These are phyloP conservation scores for Brassica hybrid DNA, from an alignment of 441 rosid species.

Conservation along the genomic window DNA sequence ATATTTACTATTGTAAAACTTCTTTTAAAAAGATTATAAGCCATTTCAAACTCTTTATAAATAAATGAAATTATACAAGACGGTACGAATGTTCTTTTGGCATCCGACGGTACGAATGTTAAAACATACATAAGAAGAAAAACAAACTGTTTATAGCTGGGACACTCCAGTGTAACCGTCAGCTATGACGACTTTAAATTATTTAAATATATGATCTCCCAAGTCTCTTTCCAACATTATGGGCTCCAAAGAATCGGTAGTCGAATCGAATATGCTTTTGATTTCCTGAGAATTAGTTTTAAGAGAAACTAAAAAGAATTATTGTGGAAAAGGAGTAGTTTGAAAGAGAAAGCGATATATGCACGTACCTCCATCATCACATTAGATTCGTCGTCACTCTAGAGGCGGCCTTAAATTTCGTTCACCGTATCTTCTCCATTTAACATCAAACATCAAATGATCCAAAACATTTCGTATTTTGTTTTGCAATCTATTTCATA, in stretches of 20 bases:
- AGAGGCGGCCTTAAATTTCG: conserved; percentile 13
- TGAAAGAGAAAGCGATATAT: conserved; percentile 4
- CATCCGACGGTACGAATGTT: no score
- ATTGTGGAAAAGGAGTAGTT: not conserved
- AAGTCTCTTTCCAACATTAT: conserved; percentile 12
- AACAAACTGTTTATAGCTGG: not conserved
- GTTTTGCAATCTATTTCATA: conserved; percentile 2
- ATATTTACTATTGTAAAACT: not conserved
- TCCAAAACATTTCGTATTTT: not conserved
- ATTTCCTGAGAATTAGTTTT: not conserved
- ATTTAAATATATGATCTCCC: no score
- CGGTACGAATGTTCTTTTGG: not conserved
- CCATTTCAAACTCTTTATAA: no score
- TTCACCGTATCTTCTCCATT: conserved; percentile 7
- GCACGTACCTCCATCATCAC: conserved; percentile 2
- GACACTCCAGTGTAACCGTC: not conserved
- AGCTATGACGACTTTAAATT: no score
- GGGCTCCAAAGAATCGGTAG: not conserved
- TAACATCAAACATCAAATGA: conserved; percentile 5
- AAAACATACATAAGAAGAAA: not conserved
- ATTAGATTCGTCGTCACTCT: conserved; percentile 8
- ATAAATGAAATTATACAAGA: no score
- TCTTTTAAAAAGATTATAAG: no score
- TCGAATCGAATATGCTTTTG: conserved; percentile 8
- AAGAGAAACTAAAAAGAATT: not conserved